Percentiles rank a stretch among this genome's conserved stretches.
These are phyloP conservation scores for Colletotrichum sp. DNA, from an alignment of 2,329 filamentous ascomycete species.

Conservation along the genomic window DNA sequence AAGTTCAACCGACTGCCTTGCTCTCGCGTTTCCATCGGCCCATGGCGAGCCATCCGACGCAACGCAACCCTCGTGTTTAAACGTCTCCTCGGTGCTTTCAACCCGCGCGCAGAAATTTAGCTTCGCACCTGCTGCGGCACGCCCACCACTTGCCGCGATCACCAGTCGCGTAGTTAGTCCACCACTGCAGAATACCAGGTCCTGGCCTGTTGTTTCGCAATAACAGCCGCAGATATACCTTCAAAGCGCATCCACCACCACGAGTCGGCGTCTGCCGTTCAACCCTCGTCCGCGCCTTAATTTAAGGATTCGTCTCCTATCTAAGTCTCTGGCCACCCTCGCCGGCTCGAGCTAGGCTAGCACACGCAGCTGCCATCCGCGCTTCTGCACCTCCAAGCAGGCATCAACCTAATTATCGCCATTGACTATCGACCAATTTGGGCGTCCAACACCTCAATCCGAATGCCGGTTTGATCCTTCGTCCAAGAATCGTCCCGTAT, in stretches of 20 bases:
- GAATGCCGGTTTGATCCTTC: background rate
- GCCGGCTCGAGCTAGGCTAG: background rate
- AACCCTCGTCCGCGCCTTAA: background rate
- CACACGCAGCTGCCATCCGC: background rate
- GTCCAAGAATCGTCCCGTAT: background rate
- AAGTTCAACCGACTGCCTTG: background rate
- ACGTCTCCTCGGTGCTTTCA: background rate
- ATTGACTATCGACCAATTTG: background rate
- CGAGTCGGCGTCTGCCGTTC: background rate
- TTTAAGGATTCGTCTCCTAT: background rate
- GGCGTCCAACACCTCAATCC: background rate
- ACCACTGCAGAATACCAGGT: conserved; percentile 2
- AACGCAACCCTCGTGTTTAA: background rate
- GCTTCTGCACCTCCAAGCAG: background rate
- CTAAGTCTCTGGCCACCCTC: background rate
- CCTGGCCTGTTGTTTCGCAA: conserved; percentile 10
- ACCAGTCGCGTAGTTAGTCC: background rate
- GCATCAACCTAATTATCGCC: background rate
- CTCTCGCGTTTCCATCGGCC: background rate
- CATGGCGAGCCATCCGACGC: background rate
- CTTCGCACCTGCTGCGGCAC: background rate
- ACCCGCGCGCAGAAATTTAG: background rate
- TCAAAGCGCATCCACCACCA: conserved; percentile 9
- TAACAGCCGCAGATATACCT: conserved; percentile 9
- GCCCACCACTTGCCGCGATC: conserved; percentile 6